Percentiles rank a stretch among this genome's conserved stretches.
phyloP scores from a whole-genome alignment of 371 early-diverging fungal species.

The Apophysomyces variabilis region DNA sequence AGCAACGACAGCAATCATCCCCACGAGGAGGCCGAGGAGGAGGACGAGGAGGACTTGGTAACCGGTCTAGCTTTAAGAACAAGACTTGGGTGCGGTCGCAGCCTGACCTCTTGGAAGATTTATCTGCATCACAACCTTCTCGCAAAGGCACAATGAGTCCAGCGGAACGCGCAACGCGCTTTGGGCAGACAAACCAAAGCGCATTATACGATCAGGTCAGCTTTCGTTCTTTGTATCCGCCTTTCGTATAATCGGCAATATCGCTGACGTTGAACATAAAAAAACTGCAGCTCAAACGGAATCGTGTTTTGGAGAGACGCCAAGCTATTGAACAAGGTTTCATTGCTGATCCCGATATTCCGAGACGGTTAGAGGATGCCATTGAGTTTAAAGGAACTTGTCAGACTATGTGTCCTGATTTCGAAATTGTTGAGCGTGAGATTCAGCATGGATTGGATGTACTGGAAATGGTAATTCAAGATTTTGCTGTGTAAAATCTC shows the following conservation, averaged over 20 bases:
- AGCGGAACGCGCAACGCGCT: constrained; percentile 36
- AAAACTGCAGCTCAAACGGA: constrained; percentile 35
- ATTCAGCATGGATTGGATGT: constrained; percentile 70
- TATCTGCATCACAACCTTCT: not conserved
- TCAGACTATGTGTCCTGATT: constrained; percentile 88
- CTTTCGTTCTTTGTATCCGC: not conserved
- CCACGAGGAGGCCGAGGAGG: constrained; percentile 7
- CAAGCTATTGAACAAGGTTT: constrained; percentile 49
- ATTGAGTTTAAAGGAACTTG: constrained; percentile 82
- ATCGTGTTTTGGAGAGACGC: constrained; percentile 47
- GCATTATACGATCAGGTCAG: constrained; percentile 31
- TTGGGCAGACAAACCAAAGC: constrained; percentile 33
- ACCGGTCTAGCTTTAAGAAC: not conserved
- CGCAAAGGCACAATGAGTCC: constrained; percentile 12
- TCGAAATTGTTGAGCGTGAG: constrained; percentile 88
- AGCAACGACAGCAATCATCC: not conserved
- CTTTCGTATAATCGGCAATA: not conserved
- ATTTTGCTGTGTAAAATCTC: not conserved
- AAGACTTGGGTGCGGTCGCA: constrained; percentile 6
- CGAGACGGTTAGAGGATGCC: constrained; percentile 65
- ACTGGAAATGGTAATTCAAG: constrained; percentile 67
- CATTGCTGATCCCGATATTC: constrained; percentile 67
- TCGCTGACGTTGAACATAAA: not conserved
- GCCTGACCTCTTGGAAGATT: constrained; percentile 2
- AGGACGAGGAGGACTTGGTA: not conserved